Percentiles rank a stretch among this genome's conserved stretches.
Evolutionary conservation across 2,329 filamentous ascomycete genomes (phyloP).

Genomic region (Acarospora socialis): DNA sequence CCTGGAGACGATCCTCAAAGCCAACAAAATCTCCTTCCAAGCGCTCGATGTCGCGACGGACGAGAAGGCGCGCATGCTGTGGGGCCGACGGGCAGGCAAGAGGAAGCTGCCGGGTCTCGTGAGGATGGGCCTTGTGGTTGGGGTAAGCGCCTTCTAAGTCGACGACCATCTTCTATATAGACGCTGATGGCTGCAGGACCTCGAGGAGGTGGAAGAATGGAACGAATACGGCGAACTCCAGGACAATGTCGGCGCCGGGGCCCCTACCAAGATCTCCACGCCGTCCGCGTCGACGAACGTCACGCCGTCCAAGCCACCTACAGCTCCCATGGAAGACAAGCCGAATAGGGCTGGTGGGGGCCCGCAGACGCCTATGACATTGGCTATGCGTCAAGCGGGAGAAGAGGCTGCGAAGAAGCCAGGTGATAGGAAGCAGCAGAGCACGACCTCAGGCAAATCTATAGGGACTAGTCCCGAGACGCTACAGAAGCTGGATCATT

Average conservation of each 20-base stretch:
- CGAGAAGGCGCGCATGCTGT: constrained; percentile 74
- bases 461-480: background rate
- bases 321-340: constrained; percentile 14
- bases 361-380: constrained; percentile 18
- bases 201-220: constrained; percentile 94
- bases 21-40: constrained; percentile 87
- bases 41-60: constrained; percentile 85
- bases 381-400: constrained; percentile 30
- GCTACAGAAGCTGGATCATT: constrained; percentile 9
- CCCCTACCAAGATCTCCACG: constrained; percentile 16
- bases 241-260: constrained; percentile 51
- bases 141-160: constrained; percentile 41
- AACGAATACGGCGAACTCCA: constrained; percentile 96
- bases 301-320: constrained; percentile 17
- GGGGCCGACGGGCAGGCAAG: constrained; percentile 70
- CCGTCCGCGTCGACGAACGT: constrained; percentile 14
- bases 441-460: background rate
- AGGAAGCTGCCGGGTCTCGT: constrained; percentile 81
- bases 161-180: background rate
- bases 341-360: constrained; percentile 6
- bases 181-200: constrained; percentile 45
- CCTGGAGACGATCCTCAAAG: constrained; percentile 88
- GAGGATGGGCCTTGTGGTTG: constrained; percentile 72
- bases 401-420: constrained; percentile 22
- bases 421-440: background rate